These are phyloP conservation scores for Geosmithia morbida DNA, from an alignment of 2,329 filamentous ascomycete genomes.

Conservation along the genomic window DNA sequence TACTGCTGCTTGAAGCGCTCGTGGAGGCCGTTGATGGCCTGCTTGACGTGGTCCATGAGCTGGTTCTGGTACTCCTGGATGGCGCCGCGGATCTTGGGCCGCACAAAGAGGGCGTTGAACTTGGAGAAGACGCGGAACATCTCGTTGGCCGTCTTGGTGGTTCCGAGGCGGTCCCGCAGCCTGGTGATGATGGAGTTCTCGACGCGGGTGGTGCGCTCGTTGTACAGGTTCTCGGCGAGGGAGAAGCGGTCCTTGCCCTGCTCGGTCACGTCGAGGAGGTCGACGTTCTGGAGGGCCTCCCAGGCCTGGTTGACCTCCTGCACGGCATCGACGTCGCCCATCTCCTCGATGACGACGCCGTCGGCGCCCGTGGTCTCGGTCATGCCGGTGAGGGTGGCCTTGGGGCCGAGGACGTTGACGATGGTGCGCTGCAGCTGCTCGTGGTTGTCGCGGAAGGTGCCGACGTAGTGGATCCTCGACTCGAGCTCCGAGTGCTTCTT, in stretches of 20 bases:
- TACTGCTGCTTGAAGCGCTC: slow-evolving; percentile 99
- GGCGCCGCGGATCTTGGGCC: slow-evolving; percentile 96
- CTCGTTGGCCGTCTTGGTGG: slow-evolving; percentile 93
- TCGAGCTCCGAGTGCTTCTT: slow-evolving; percentile 81
- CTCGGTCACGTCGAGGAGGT: slow-evolving; percentile 80
- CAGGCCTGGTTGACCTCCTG: slow-evolving; percentile 94
- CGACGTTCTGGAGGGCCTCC: slow-evolving; percentile 84
- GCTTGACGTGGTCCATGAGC: slow-evolving; percentile 94
- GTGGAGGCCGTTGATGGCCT: slow-evolving; percentile 83
- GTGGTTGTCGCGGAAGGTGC: slow-evolving; percentile 90
- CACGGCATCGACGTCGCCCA: slow-evolving; percentile 92
- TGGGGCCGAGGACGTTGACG: slow-evolving; percentile 83
- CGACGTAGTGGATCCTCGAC: slow-evolving; percentile 82
- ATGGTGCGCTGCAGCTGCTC: slow-evolving; percentile 96
- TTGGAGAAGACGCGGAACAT: slow-evolving; percentile 99
- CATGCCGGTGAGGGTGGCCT: slow-evolving; percentile 40
- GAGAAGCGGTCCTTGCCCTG: slow-evolving; percentile 89
- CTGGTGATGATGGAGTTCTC: slow-evolving; percentile 98
- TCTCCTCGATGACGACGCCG: slow-evolving; percentile 73
- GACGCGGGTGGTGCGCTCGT: slow-evolving; percentile 89
- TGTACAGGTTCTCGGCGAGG: slow-evolving; percentile 89
- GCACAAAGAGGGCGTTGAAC: slow-evolving; percentile 96
- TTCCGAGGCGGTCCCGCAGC: slow-evolving; percentile 80
- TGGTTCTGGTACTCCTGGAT: slow-evolving; percentile 98
- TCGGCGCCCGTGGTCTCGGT: slow-evolving; percentile 37